Conservation (phyloP, 495 filamentous ascomycete genomes). For the Cercophora newfieldiana region DNA sequence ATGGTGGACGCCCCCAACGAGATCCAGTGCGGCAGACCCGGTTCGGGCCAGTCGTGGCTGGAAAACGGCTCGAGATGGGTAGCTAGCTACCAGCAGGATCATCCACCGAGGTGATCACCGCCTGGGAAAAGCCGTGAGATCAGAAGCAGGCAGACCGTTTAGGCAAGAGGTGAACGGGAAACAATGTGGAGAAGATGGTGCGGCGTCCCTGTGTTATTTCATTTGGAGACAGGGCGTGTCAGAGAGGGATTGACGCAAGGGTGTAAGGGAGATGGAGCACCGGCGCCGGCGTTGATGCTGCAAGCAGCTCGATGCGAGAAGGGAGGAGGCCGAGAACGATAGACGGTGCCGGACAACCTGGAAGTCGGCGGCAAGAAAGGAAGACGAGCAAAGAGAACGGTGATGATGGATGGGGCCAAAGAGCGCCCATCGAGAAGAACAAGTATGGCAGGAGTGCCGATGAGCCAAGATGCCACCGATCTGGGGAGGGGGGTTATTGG, state of each 20-base stretch:
- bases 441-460: slow-evolving; percentile 1
- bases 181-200: slow-evolving; percentile 34
- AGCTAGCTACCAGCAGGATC: too few relatives aligned
- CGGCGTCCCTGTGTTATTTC: slow-evolving; percentile 37
- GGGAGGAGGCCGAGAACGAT: neutral
- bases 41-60: slow-evolving; percentile 8
- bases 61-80: slow-evolving; percentile 16
- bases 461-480: slow-evolving; percentile 6
- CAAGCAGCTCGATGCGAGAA: slow-evolving; percentile 17
- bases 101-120: slow-evolving; percentile 20
- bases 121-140: slow-evolving; percentile 24
- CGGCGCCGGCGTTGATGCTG: slow-evolving; percentile 19
- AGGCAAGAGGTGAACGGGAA: slow-evolving; percentile 34
- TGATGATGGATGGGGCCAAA: slow-evolving; percentile 5
- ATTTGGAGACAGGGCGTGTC: slow-evolving; percentile 42
- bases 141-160: slow-evolving; percentile 28
- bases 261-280: slow-evolving; percentile 28
- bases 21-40: slow-evolving; percentile 17
- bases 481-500: slow-evolving; percentile 8
- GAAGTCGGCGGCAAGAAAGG: neutral
- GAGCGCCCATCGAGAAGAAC: neutral
- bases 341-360: neutral
- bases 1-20: slow-evolving; percentile 5
- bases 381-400: neutral
- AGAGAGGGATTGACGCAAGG: slow-evolving; percentile 41